Evolutionary conservation across 2,329 filamentous ascomycete genomes (phyloP).

Genomic region (Cryphonectria japonica): DNA sequence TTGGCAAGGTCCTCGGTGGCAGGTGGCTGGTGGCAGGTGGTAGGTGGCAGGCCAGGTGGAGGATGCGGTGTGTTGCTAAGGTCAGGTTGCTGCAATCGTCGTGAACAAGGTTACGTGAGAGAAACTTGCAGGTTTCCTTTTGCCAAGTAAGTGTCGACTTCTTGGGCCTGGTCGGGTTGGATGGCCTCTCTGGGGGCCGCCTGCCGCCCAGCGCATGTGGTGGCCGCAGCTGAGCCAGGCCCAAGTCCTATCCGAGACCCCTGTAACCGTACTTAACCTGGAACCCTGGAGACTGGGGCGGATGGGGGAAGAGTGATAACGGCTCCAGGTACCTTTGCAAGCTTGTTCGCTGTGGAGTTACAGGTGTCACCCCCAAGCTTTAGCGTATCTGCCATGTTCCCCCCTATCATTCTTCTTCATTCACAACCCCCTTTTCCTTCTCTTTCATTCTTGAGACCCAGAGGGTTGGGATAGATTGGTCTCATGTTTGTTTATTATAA

Average conservation of each 20-base stretch:
- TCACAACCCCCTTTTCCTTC: neutral
- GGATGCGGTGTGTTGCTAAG: constrained; percentile 9
- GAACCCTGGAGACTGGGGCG: constrained; percentile 1
- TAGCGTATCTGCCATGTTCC: constrained; percentile 13
- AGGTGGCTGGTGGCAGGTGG: constrained; percentile 8
- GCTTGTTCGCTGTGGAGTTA: neutral
- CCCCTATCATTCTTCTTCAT: constrained; percentile 3
- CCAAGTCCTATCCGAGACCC: neutral
- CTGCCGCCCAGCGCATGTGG: constrained; percentile 1
- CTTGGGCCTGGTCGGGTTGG: neutral
- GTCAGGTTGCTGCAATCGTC: constrained; percentile 14
- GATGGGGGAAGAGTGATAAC: neutral
- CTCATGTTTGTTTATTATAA: neutral
- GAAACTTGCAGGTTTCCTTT: neutral
- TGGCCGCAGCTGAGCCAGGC: neutral
- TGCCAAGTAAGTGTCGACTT: constrained; percentile 9
- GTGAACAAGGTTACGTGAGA: constrained; percentile 11
- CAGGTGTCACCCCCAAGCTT: constrained; percentile 10
- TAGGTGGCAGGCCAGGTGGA: constrained; percentile 1
- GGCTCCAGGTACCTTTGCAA: neutral
- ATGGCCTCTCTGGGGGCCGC: neutral
- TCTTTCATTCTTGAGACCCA: neutral
- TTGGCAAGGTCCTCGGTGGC: constrained; percentile 6
- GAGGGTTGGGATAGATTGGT: neutral
- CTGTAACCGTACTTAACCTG: neutral